Base-by-base conservation (phyloP, 192 early-diverging fungal species). In the Coemansia aciculifera region DNA sequence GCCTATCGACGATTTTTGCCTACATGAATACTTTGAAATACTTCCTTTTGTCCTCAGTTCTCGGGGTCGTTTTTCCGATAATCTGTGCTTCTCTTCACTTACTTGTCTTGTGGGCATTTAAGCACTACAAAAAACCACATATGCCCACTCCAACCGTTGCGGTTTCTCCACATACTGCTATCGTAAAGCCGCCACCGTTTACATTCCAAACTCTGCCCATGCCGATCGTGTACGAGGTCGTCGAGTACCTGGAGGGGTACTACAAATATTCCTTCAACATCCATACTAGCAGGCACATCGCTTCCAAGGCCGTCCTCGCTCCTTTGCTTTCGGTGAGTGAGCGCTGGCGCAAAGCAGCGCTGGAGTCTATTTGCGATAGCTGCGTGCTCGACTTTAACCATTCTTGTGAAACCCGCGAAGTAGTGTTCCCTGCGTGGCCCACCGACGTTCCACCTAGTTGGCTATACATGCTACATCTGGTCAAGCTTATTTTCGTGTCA, bases 271-370 rank as follows among this genome's bases (percentile, higher is more conserved):
- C 17, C 8, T 49, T 49, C 15, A 9, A n/a, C 23, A 8, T 49
- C 6, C 12, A 23, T 49, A 49, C 17, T 2, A 5, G 17, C 48
- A 24, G 15, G 48, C 19, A 49, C 48, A 49, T 7, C 19, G 3
- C 2, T 2, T 15, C 15, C 17, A 49, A 49, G 10, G 48, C 48
- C 17, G 48, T 23, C 23, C 48, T 40, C 4, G n/a, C 8, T 49
- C 48, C 48, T 8, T 13, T 54, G 52, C 52, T 54, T 29, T 54
- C 52, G 23, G 52, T 54, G 8, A 54, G 52, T 10, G 52, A 54
- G 52, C 52, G 52, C 9, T 54, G 52, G 52, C 52, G 52, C 27
- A 54, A n/a, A 13, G 21, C 52, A 9, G 52, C 52, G 7, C 27
- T 29, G 9, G 52, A 31, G 21, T 54, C 52, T 13, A 54, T 54